Percentiles rank a stretch among this genome's conserved stretches.
Conservation (phyloP, 495 filamentous ascomycete genomes). For the Penicillium crystallinum region DNA sequence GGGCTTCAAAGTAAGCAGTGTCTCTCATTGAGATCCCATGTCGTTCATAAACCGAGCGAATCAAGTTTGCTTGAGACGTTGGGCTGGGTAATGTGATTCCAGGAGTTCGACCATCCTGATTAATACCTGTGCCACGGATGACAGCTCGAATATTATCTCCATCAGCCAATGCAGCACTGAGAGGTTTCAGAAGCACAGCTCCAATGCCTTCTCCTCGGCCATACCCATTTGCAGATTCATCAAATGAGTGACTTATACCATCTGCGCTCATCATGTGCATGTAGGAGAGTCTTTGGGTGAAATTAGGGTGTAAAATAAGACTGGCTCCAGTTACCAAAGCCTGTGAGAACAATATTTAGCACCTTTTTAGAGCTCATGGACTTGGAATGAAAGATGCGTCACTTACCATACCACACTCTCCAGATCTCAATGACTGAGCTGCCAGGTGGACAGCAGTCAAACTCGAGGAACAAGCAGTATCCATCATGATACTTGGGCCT, state of each 20-base stretch:
- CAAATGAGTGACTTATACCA: slow-evolving; percentile 27
- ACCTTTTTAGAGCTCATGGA: background rate
- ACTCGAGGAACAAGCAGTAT: slow-evolving; percentile 42
- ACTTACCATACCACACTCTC: slow-evolving; percentile 34
- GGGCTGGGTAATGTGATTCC: slow-evolving; percentile 54
- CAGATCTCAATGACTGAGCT: slow-evolving; percentile 30
- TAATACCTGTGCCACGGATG: slow-evolving; percentile 31
- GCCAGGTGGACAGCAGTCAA: slow-evolving; percentile 37
- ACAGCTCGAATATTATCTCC: slow-evolving; percentile 40
- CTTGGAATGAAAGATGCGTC: background rate
- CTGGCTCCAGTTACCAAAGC: slow-evolving; percentile 24
- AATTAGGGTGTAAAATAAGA: slow-evolving; percentile 23
- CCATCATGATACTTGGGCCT: slow-evolving; percentile 36
- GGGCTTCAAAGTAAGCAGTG: slow-evolving; percentile 41
- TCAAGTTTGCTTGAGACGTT: slow-evolving; percentile 49
- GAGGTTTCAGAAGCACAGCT: slow-evolving; percentile 32
- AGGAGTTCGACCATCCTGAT: slow-evolving; percentile 31
- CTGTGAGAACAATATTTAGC: slow-evolving; percentile 6
- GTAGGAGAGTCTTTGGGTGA: slow-evolving; percentile 19
- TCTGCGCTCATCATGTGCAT: slow-evolving; percentile 28
- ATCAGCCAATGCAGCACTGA: slow-evolving; percentile 31
- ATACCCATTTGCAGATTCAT: slow-evolving; percentile 31
- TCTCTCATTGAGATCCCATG: slow-evolving; percentile 33
- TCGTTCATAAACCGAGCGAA: slow-evolving; percentile 45
- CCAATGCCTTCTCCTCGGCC: slow-evolving; percentile 39